Percentiles rank a stretch among this genome's conserved stretches.
These are phyloP conservation scores for Agarophyton chilense DNA, from an alignment of 23 red algal genomes.

Conservation along the genomic window DNA sequence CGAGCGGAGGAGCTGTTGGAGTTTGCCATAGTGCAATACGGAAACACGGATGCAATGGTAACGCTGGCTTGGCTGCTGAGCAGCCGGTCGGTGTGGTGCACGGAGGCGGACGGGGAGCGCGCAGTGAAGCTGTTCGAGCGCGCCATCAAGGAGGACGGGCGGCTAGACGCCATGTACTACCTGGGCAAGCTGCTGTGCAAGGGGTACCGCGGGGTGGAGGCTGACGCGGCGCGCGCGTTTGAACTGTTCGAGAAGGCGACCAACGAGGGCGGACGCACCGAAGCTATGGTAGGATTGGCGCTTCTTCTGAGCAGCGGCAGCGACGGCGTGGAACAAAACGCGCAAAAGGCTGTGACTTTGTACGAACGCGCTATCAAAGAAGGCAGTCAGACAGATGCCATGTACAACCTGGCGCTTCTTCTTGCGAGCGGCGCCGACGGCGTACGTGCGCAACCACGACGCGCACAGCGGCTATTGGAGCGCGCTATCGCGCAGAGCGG, in stretches of 20 bases:
- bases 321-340: neutral
- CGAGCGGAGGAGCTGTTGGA: neutral
- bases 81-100: neutral
- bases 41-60: conserved; percentile 38
- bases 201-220: neutral
- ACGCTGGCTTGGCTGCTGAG: neutral
- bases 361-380: conserved; percentile 19
- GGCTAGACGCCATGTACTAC: neutral
- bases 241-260: conserved; percentile 10
- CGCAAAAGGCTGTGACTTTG: neutral
- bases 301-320: neutral
- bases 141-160: neutral
- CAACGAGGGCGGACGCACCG: neutral
- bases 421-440: neutral
- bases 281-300: neutral
- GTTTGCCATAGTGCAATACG: neutral
- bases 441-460: neutral
- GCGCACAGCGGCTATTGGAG: neutral
- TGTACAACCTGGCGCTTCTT: conserved; percentile 7
- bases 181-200: neutral
- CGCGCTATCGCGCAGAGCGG: neutral
- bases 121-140: conserved; percentile 17
- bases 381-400: neutral
- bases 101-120: neutral
- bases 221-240: neutral